phyloP scores from a whole-genome alignment of 805 yeast genomes.

The Lachancea meyersii region DNA sequence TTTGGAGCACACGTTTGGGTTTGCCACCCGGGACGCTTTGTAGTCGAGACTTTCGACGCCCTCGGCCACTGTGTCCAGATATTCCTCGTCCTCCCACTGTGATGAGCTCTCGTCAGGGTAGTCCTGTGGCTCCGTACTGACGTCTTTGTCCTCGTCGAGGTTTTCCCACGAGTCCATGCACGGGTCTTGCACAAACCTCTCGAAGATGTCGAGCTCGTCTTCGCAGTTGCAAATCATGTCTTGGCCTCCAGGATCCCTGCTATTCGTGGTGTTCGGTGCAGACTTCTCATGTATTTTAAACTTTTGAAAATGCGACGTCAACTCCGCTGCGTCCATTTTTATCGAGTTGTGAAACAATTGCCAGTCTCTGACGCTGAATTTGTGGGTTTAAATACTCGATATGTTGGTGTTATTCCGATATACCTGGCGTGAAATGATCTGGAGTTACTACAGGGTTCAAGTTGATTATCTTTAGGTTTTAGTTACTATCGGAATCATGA shows the following conservation, averaged over 20 bases:
- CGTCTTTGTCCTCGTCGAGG: slow-evolving; percentile 12
- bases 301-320: slow-evolving; percentile 1
- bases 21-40: background rate
- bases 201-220: slow-evolving; percentile 20
- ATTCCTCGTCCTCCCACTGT: slow-evolving; percentile 16
- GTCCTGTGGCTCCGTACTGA: slow-evolving; percentile 14
- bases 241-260: background rate
- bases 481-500: no score
- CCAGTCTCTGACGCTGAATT: no score
- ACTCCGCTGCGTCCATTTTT: background rate
- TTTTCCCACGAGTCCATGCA: slow-evolving; percentile 25
- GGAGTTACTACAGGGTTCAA: no score
- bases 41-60: slow-evolving; percentile 5
- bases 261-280: background rate
- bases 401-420: no score
- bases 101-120: slow-evolving; percentile 13
- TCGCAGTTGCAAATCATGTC: slow-evolving; percentile 5
- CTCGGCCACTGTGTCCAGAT: slow-evolving; percentile 11
- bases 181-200: slow-evolving; percentile 26
- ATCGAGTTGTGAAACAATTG: no score
- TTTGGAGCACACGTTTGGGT: slow-evolving; percentile 4
- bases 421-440: no score
- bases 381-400: no score
- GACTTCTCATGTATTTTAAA: background rate
- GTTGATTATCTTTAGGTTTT: no score